These are phyloP conservation scores for Acer campestre DNA, from an alignment of 345 rosid species.

Conservation along the genomic window DNA sequence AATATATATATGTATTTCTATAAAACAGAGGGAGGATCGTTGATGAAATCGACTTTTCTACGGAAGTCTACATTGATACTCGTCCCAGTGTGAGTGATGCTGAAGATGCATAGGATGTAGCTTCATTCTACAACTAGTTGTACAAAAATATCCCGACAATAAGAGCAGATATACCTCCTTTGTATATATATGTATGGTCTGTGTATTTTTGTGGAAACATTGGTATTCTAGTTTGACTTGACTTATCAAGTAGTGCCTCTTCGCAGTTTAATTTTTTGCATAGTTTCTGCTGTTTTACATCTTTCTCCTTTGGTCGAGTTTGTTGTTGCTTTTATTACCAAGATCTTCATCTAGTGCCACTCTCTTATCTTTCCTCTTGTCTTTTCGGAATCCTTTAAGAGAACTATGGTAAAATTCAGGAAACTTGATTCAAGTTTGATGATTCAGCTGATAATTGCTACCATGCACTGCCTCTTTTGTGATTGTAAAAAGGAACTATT, in stretches of 20 bases:
- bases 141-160: neutral
- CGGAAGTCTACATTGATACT: conserved; percentile 61
- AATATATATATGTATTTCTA: neutral
- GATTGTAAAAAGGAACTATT: neutral
- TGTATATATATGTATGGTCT: neutral
- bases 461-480: neutral
- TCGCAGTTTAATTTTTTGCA: no score
- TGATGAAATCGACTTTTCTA: conserved; percentile 67
- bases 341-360: no score
- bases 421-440: no score
- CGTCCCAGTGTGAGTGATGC: conserved; percentile 55
- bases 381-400: no score
- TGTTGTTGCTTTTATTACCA: neutral
- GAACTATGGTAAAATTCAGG: no score
- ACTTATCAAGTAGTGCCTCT: neutral
- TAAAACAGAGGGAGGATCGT: conserved; percentile 69
- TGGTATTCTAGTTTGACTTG: neutral
- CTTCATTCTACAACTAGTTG: neutral
- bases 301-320: neutral
- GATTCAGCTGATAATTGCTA: neutral
- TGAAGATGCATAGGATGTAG: conserved; percentile 45
- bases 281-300: neutral
- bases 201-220: neutral
- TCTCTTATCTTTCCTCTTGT: no score
- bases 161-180: neutral